Evolutionary conservation across 495 filamentous ascomycete genomes (phyloP).

Genomic region (Trichoderma asperelloides): DNA sequence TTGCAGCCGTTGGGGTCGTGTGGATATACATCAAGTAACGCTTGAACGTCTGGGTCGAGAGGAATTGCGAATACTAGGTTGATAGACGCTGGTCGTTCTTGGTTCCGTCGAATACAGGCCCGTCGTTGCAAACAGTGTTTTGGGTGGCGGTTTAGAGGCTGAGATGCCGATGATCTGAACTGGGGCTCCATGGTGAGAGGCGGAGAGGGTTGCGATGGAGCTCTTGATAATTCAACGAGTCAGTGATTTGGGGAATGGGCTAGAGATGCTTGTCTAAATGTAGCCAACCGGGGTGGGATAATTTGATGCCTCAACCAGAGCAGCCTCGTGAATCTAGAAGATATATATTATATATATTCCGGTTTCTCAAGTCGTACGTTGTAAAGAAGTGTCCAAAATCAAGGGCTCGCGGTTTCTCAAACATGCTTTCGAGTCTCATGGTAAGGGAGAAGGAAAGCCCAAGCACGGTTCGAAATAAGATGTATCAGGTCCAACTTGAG

Average conservation of each 20-base stretch:
- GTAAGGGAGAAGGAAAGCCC: too few relatives aligned
- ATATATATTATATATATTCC: too few relatives aligned
- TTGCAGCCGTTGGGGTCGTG: conserved; percentile 27
- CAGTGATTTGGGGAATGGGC: background rate
- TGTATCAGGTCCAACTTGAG: too few relatives aligned
- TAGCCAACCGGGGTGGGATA: background rate
- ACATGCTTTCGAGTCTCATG: too few relatives aligned
- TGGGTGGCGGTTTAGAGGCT: background rate
- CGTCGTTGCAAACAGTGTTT: background rate
- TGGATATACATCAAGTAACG: background rate
- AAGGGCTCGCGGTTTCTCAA: too few relatives aligned
- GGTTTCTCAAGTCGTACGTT: too few relatives aligned
- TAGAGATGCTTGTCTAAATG: background rate
- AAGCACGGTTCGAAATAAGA: too few relatives aligned
- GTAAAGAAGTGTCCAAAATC: too few relatives aligned
- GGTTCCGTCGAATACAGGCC: background rate
- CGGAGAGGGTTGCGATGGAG: background rate
- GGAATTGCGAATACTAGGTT: background rate
- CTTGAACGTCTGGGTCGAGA: background rate
- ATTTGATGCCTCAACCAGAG: background rate
- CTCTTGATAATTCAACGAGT: background rate
- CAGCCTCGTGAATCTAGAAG: background rate
- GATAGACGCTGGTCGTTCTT: background rate
- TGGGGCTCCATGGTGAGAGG: background rate
- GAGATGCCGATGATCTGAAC: background rate